Evolutionary conservation across 768 basidiomycete species (phyloP), one percentile per base, ranked within the genome.

Genomic region (Tylopilus plumbeoviolaceoides): DNA sequence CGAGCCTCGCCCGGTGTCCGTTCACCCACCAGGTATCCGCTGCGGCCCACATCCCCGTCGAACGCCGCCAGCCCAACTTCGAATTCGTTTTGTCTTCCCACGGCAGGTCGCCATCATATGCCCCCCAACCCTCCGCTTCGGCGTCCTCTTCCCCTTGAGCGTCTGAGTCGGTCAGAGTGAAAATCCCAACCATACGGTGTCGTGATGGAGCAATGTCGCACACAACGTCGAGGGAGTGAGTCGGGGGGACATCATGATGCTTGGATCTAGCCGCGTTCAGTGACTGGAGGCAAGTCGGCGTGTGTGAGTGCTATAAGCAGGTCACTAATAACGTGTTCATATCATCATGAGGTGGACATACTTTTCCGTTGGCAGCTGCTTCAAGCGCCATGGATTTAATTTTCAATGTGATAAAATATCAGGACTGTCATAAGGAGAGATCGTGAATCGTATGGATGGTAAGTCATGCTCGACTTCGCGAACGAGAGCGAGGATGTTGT

Each of bases 51-150:
- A 82, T 85, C 10, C 89, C 89, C 0, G 89, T 89, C 42, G 81
- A 87, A 39, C 80, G 80, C 4, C 89, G 89, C 36, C 89, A 91
- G 38, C 82, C 72, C 17, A 89, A 57, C 4, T 79, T 71, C 54
- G 84, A 80, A 62, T 87, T 78, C 1, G 69, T 85, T n/a, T n/a
- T 90, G 30, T 78, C 73, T 15, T 82, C 79, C 80, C 85, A 92
- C 0, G 73, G 75, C 10, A 84, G 78, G 65, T 89, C 82, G 4
- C 59, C 64, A 57, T 83, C 72, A n/a, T 52, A 63, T 2, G 64
- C 63, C 2, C 71, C 70, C 0, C 36, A 3, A n/a, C 36, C 36
- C 12, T 36, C 5, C 15, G 35, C 7, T 9, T 18, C n/a, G 1
- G 4, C 28, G 3, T 38, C 39, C 9, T 7, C 9, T 1, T 42